A percentile compares a stretch with the other conserved stretches of the same genome.
phyloP scores from a whole-genome alignment of 1,139 yeast genomes.

The Magnusiomyces ingens region DNA sequence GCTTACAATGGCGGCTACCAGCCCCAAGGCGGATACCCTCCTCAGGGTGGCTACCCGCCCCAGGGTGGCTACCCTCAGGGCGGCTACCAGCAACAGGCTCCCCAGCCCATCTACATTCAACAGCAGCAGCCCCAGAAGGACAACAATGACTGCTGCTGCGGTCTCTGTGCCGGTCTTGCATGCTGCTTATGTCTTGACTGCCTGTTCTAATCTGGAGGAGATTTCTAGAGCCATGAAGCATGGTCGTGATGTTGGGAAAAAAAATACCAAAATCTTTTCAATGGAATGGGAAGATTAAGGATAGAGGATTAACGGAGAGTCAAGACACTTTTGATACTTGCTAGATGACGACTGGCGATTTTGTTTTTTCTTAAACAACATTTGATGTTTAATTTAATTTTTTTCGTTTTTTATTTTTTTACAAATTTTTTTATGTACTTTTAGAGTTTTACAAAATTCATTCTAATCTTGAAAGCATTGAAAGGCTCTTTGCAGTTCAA shows the following conservation, averaged over 20 bases:
- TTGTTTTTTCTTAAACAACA: neutral
- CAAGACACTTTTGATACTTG: too few relatives aligned
- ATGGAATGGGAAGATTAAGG: too few relatives aligned
- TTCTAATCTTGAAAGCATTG: neutral
- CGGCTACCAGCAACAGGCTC: constrained; percentile 18
- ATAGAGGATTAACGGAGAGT: too few relatives aligned
- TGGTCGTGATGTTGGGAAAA: too few relatives aligned
- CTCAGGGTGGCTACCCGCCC: constrained; percentile 11
- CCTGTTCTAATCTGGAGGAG: constrained; percentile 8
- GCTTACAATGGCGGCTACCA: constrained; percentile 17
- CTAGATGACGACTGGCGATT: too few relatives aligned
- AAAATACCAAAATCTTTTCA: too few relatives aligned
- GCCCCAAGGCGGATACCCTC: constrained; percentile 14
- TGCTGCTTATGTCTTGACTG: constrained; percentile 28
- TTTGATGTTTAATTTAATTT: neutral
- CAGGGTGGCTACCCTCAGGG: constrained; percentile 15
- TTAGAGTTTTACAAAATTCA: neutral
- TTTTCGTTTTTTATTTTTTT: neutral
- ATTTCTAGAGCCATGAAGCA: too few relatives aligned
- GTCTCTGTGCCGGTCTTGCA: constrained; percentile 30
- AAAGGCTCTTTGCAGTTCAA: too few relatives aligned
- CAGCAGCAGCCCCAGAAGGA: constrained; percentile 23
- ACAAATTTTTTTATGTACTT: neutral
- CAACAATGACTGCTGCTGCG: constrained; percentile 29
- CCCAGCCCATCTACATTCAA: constrained; percentile 25